Conservation (phyloP, 176 grass and related monocot species). For the Oryza glumipatula region DNA sequence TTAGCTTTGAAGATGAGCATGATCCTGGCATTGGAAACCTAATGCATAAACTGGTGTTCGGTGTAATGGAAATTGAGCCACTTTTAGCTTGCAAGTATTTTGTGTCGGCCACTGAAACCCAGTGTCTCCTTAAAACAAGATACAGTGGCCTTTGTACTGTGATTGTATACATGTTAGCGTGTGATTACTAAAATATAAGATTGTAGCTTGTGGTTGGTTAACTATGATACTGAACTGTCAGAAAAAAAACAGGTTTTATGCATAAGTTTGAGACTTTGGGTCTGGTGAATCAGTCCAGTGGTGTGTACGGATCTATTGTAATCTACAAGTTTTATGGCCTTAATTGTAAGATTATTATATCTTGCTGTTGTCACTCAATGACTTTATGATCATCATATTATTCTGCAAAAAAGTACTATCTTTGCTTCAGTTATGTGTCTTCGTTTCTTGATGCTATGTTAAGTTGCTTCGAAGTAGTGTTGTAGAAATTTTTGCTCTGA, state of each 20-base stretch:
- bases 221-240: neutral
- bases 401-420: constrained; percentile 26
- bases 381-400: neutral
- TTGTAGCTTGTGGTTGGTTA: constrained; percentile 10
- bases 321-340: neutral
- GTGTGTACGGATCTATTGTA: neutral
- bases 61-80: constrained; percentile 22
- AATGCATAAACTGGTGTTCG: constrained; percentile 3
- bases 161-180: constrained; percentile 20
- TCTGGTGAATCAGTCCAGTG: neutral
- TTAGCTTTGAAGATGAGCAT: constrained; percentile 46
- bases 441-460: neutral
- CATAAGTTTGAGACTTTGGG: neutral
- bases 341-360: neutral
- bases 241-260: neutral
- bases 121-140: constrained; percentile 10
- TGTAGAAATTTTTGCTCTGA: neutral
- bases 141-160: neutral
- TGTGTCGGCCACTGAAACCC: constrained; percentile 56
- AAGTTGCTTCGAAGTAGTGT: neutral
- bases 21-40: constrained; percentile 25
- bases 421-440: constrained; percentile 38
- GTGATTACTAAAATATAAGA: neutral
- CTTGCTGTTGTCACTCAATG: neutral
- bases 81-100: constrained; percentile 39